Conservation (phyloP, 2,329 filamentous ascomycete genomes). For the Nemania sp. region DNA sequence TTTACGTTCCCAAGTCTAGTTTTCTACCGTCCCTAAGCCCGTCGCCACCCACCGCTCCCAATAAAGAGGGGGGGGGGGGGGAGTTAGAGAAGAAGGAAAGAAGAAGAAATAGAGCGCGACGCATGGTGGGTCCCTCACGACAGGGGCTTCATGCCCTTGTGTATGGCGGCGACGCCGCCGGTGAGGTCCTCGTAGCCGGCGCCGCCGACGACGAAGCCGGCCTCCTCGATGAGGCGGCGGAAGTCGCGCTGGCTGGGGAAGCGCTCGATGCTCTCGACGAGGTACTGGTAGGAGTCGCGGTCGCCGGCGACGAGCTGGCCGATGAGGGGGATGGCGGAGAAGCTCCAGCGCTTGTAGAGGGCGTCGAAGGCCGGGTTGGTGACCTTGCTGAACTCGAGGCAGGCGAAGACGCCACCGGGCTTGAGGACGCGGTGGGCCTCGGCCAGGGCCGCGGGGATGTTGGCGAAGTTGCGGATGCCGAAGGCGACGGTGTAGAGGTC, state of each 20-base stretch:
- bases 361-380: slow-evolving; percentile 73
- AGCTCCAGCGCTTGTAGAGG: slow-evolving; percentile 94
- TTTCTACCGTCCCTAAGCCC: background rate
- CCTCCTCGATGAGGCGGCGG: slow-evolving; percentile 77
- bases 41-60: too few relatives aligned
- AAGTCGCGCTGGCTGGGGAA: slow-evolving; percentile 90
- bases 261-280: slow-evolving; percentile 95
- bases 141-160: slow-evolving; percentile 89
- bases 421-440: slow-evolving; percentile 90
- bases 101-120: too few relatives aligned
- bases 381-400: slow-evolving; percentile 88
- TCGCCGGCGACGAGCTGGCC: slow-evolving; percentile 94
- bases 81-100: too few relatives aligned
- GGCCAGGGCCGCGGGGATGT: slow-evolving; percentile 79
- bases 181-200: slow-evolving; percentile 88
- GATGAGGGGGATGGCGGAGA: slow-evolving; percentile 90
- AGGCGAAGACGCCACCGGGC: slow-evolving; percentile 94
- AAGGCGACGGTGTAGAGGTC: slow-evolving; percentile 98
- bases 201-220: slow-evolving; percentile 84
- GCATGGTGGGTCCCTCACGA: slow-evolving; percentile 1
- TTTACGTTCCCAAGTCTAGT: too few relatives aligned
- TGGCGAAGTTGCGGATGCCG: slow-evolving; percentile 95
- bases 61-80: too few relatives aligned
- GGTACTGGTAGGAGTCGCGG: slow-evolving; percentile 94
- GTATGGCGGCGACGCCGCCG: slow-evolving; percentile 90